Evolutionary conservation across 495 filamentous ascomycete species (phyloP), one percentile per base, ranked within the genome.

Genomic region (Tuber aestivum): DNA sequence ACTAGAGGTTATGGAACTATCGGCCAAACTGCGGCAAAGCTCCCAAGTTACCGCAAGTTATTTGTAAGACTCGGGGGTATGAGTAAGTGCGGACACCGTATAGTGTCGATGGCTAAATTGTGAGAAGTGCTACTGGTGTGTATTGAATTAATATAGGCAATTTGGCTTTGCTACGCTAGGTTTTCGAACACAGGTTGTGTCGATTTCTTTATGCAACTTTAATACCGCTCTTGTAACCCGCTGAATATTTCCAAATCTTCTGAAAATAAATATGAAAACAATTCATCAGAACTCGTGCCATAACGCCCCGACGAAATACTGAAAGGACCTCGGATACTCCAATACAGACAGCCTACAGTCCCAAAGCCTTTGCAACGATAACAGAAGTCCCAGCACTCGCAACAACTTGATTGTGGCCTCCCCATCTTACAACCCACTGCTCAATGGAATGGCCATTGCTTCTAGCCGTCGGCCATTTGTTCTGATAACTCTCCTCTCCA

Each of bases 381-480:
- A 83, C 77, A 20, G 77, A 74, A 40, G 76, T 80, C 32, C 84
- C 84, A 20, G 87, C 87, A 71, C 86, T 87, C 18, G 85, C 84
- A 44, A 87, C 86, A 37, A 89, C 85, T 38, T 84, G 81, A 74
- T 89, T 87, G 76, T 89, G 87, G 14, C 87, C 87, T 84, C 87
- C 87, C 71, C 81, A 86, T 71, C 89, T 88, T 32, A 89, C 84
- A 65, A 81, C 79, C 72, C 84, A 82, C 50, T 82, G 76, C 71
- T 78, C 78, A 69, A 65, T 84, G 41, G n/a, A 81, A 65, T 81
- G 78, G 1, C 80, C 75, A 41, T 80, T 81, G 45, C 80, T 77
- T 44, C 77, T 75, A 73, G 80, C 71, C 45, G 77, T 80, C 20
- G 78, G 81, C 82, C 82, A 83, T 44, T 27, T 75, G 35, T 77